These are phyloP conservation scores for Castanopsis chinensis DNA, from an alignment of 306 rosid species.

Conservation along the genomic window DNA sequence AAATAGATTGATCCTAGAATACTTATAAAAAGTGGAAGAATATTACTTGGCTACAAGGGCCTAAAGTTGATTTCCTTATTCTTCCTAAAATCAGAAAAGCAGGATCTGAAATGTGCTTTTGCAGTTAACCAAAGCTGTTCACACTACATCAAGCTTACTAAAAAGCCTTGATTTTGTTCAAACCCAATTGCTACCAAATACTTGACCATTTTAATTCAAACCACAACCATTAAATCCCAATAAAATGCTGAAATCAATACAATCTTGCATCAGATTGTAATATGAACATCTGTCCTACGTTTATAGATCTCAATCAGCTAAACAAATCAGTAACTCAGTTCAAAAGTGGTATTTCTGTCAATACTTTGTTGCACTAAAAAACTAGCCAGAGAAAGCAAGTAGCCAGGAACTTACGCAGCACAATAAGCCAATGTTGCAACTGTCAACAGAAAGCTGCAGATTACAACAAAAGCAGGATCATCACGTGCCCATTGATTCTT, in stretches of 20 bases:
- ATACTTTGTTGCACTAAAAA: conserved; percentile 7
- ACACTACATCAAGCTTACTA: neutral
- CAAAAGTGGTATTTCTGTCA: conserved; percentile 14
- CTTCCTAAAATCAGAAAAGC: neutral
- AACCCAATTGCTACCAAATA: neutral
- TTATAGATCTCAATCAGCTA: neutral
- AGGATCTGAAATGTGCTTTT: neutral
- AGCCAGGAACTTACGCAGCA: conserved; percentile 83
- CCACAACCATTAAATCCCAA: neutral
- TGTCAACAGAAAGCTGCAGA: conserved; percentile 90
- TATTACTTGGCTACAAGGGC: neutral
- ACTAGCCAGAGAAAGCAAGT: conserved; percentile 27
- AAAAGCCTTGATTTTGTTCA: neutral
- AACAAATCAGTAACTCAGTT: neutral
- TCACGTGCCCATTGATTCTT: conserved; percentile 99
- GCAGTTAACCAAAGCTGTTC: neutral
- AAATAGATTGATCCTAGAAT: neutral
- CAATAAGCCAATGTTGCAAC: conserved; percentile 91
- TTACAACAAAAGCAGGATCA: conserved; percentile 99
- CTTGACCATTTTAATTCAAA: neutral
- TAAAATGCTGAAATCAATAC: neutral
- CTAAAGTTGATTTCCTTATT: neutral
- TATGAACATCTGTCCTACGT: neutral
- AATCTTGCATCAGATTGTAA: neutral
- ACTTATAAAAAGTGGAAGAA: neutral